These are phyloP conservation scores for Alternaria arbusti DNA, from an alignment of 2,329 filamentous ascomycete genomes.

Conservation along the genomic window DNA sequence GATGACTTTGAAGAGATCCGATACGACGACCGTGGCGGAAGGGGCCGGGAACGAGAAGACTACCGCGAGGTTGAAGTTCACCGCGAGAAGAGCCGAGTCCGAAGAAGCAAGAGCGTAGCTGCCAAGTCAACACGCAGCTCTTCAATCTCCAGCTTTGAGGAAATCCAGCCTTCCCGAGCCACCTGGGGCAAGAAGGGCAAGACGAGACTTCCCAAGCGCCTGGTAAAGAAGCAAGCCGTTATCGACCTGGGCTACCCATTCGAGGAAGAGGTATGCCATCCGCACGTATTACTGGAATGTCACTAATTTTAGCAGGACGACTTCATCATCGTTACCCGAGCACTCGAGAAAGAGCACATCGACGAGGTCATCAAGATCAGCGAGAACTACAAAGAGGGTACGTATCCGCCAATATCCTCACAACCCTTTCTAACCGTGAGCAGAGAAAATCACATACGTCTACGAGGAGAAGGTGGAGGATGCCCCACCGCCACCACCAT, in stretches of 20 bases:
- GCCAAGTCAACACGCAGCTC: conserved; percentile 45
- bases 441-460: conserved; percentile 47
- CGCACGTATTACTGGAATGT: not conserved
- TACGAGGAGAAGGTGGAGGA: conserved; percentile 38
- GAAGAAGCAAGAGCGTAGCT: conserved; percentile 39
- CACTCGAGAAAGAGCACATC: conserved; percentile 88
- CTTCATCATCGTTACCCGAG: conserved; percentile 80
- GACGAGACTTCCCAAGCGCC: conserved; percentile 81
- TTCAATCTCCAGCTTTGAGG: conserved; percentile 52
- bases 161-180: conserved; percentile 42
- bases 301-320: conserved; percentile 66
- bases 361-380: conserved; percentile 86
- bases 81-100: conserved; percentile 51
- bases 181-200: conserved; percentile 71
- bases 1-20: conserved; percentile 68
- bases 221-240: conserved; percentile 81
- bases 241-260: conserved; percentile 87
- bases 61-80: conserved; percentile 58
- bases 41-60: conserved; percentile 47
- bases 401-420: conserved; percentile 11
- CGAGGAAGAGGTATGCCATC: conserved; percentile 74
- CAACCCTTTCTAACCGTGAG: conserved; percentile 2
- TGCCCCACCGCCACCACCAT: conserved; percentile 21
- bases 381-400: conserved; percentile 69
- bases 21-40: conserved; percentile 36